phyloP scores from a whole-genome alignment of 371 early-diverging fungal species.

The Apophysomyces elegans region DNA sequence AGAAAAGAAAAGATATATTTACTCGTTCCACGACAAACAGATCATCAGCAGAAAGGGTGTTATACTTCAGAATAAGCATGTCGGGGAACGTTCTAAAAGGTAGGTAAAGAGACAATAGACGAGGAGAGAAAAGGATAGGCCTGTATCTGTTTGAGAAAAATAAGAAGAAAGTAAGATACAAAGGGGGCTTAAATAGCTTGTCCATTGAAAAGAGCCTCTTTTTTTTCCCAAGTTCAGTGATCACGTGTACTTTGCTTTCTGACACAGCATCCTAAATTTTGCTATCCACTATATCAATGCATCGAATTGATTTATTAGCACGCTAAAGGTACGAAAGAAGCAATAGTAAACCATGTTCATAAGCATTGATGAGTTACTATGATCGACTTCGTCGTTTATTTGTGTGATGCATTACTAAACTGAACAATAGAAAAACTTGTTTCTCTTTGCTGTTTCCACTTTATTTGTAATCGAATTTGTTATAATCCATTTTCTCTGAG shows the following conservation, averaged over 20 bases:
- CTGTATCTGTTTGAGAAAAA: not conserved
- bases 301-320: not conserved
- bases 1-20: not conserved
- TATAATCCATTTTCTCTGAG: not conserved
- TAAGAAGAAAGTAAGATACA: not conserved
- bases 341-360: too few relatives aligned
- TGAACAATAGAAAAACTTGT: too few relatives aligned
- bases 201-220: not conserved
- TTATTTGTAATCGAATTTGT: not conserved
- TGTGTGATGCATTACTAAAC: too few relatives aligned
- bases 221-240: not conserved
- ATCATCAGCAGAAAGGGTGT: slow-evolving; percentile 18
- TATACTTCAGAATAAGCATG: slow-evolving; percentile 22
- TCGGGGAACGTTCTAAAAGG: not conserved
- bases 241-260: not conserved
- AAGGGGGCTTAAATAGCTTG: slow-evolving; percentile 10
- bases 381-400: too few relatives aligned
- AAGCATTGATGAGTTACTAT: too few relatives aligned
- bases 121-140: not conserved
- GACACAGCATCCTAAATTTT: not conserved
- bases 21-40: slow-evolving; percentile 23
- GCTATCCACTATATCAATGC: slow-evolving; percentile 1
- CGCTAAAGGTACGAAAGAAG: not conserved
- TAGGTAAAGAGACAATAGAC: not conserved
- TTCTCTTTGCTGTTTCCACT: not conserved